Conservation (phyloP, 257 asterid species). For the Mentha longifolia region DNA sequence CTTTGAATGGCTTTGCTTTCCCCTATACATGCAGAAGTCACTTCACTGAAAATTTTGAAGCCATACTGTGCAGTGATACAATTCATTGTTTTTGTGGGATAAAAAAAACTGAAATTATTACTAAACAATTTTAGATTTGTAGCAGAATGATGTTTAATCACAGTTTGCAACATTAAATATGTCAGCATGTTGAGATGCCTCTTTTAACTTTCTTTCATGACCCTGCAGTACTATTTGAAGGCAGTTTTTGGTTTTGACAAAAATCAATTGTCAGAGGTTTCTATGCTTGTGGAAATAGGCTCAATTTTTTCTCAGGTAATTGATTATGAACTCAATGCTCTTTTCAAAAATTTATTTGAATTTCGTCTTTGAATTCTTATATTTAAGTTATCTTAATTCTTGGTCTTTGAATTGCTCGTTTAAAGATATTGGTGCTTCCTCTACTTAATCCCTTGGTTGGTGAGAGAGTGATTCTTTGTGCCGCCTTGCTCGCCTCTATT, state of each 20-base stretch:
- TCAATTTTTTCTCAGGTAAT: slow-evolving; percentile 92
- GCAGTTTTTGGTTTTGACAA: slow-evolving; percentile 85
- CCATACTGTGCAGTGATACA: background rate
- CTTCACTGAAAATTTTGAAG: background rate
- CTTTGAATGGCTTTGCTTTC: background rate
- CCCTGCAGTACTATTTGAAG: slow-evolving; percentile 85
- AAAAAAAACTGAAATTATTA: background rate
- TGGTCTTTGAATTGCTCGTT: slow-evolving; percentile 30
- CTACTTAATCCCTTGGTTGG: slow-evolving; percentile 76
- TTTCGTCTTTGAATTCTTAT: background rate
- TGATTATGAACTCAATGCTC: slow-evolving; percentile 1
- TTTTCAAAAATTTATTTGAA: background rate
- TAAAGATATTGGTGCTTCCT: slow-evolving; percentile 88
- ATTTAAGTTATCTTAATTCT: slow-evolving; percentile 4
- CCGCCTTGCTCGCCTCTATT: slow-evolving; percentile 68
- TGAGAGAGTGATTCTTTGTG: slow-evolving; percentile 77
- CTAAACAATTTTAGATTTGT: background rate
- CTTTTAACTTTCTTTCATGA: slow-evolving; percentile 25
- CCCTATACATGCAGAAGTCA: background rate
- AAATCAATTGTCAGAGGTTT: slow-evolving; percentile 84
- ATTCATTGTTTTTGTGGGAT: background rate
- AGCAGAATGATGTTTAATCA: background rate
- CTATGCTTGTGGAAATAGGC: slow-evolving; percentile 89
- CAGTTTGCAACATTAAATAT: slow-evolving; percentile 17
- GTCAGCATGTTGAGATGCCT: slow-evolving; percentile 19